Percentiles rank a stretch among this genome's conserved stretches.
phyloP scores from a whole-genome alignment of 306 rosid genomes.

The Ammopiptanthus mongolicus region DNA sequence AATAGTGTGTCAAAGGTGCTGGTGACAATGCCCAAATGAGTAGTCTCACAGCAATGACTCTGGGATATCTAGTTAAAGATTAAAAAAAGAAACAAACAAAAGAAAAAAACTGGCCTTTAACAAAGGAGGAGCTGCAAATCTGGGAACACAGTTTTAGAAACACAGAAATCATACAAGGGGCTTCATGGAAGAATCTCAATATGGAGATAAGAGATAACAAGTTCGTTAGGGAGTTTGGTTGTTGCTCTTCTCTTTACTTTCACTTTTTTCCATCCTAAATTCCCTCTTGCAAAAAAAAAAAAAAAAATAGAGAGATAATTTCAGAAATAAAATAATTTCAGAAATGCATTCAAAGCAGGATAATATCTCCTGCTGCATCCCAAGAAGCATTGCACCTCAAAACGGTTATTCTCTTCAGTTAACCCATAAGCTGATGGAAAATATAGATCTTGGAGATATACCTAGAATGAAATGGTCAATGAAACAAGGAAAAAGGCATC shows the following conservation, averaged over 20 bases:
- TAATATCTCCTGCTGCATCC: neutral
- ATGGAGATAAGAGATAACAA: neutral
- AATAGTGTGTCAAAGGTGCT: neutral
- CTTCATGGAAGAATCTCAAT: neutral
- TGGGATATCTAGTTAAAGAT: too few relatives aligned
- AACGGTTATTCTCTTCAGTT: constrained; percentile 16
- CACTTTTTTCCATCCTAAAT: neutral
- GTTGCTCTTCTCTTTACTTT: neutral
- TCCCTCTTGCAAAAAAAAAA: neutral
- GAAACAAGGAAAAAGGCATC: neutral
- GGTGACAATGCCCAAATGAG: too few relatives aligned
- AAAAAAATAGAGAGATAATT: too few relatives aligned
- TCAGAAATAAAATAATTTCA: too few relatives aligned
- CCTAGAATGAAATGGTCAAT: neutral
- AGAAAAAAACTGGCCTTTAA: too few relatives aligned
- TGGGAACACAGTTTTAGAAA: neutral
- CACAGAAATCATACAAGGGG: neutral
- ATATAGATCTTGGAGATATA: constrained; percentile 7
- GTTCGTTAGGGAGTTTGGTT: neutral
- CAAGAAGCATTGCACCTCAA: neutral
- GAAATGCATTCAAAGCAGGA: neutral
- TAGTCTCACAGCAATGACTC: too few relatives aligned
- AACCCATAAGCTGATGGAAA: neutral
- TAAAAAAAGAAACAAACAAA: too few relatives aligned
- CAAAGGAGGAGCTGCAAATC: too few relatives aligned